Evolutionary conservation across 495 filamentous ascomycete species (phyloP), one percentile per base, ranked within the genome.

Genomic region (Penicillium argentinense): DNA sequence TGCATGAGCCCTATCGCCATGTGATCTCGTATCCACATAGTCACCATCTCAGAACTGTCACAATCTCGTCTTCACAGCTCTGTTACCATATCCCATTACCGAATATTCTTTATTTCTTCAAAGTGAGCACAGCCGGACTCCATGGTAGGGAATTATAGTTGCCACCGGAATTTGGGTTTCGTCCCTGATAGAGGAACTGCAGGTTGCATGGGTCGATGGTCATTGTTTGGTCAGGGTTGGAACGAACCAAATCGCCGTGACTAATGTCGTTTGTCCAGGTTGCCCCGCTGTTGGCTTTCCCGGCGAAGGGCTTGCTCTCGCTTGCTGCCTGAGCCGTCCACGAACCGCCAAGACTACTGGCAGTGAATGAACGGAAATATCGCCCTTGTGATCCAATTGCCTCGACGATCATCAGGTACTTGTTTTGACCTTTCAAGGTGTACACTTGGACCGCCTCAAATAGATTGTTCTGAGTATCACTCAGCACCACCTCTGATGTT

Each of bases 191-290:
- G 17, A 84, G 67, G 40, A 82, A 55, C 51, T 80, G 73, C 56
- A 83, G 57, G 51, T 83, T 81, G 63, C 80, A 83, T 6, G 76
- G 66, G 47, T 80, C 74, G 28, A 83, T 54, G 6, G 73, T 70
- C 63, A 77, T 73, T 2, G 76, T 83, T 60, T 85, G 73, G 51
- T 85, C 80, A 4, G 71, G 48, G 41, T 68, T 77, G 38, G 23
- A 60, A 43, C 80, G 69, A 18, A 86, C 61, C 34, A 85, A 49
- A 37, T 84, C 81, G 12, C 82, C 82, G 45, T 82, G 79, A 49
- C 76, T 81, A 56, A 86, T 83, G 45, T 82, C 79, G 60, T 81
- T 74, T 33, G 81, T 82, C 82, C 82, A 86, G 39, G 71, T 73
- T 2, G 77, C 77, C 39, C 76, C 77, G 44, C 74, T 81, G 57